Conservation (phyloP, 257 asterid genomes). For the Solanum ossicruentum region DNA sequence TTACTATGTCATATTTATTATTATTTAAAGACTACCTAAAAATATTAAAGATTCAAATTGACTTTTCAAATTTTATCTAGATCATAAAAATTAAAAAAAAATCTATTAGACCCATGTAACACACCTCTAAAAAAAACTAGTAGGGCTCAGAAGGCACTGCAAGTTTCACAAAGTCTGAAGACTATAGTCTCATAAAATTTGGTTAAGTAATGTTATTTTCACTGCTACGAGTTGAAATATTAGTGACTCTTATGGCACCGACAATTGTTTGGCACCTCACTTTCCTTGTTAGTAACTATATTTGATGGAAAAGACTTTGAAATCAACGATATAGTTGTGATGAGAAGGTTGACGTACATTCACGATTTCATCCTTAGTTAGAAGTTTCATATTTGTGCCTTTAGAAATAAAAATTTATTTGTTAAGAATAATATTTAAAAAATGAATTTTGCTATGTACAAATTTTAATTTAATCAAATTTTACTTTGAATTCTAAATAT, state of each 20-base stretch:
- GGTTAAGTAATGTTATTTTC: background rate
- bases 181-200: background rate
- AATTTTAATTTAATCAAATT: background rate
- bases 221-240: background rate
- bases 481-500: background rate
- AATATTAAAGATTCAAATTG: too few species aligned
- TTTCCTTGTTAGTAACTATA: background rate
- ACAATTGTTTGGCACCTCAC: background rate
- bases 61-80: too few species aligned
- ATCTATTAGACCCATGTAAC: too few species aligned
- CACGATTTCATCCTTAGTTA: accelerated
- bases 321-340: background rate
- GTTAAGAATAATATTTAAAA: background rate
- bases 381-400: accelerated
- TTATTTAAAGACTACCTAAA: too few species aligned
- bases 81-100: too few species aligned
- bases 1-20: too few species aligned
- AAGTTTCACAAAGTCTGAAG: background rate
- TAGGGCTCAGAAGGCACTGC: background rate
- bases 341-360: background rate
- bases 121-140: too few species aligned
- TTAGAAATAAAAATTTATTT: accelerated
- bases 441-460: accelerated
- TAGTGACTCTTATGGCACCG: background rate
- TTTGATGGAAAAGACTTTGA: background rate